Base-by-base conservation (phyloP, 179 eudicot species). In the Silene noctiflora region DNA sequence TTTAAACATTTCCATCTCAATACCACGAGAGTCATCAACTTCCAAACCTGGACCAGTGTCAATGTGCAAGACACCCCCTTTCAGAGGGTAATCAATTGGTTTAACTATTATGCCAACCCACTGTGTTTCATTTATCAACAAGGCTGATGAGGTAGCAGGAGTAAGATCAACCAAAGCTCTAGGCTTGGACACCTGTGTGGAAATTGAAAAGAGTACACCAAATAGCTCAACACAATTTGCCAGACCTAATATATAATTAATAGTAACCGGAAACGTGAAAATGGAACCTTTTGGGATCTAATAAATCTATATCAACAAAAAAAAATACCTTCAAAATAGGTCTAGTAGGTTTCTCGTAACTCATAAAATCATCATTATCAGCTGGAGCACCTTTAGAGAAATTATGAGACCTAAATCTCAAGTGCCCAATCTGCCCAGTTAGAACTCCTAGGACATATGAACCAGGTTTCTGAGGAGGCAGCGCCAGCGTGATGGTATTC, bases 371-470 rank as follows among this genome's bases (percentile, higher is more conserved):
- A 79, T 96, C 99, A 86, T 88, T 93, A 61, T 96, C 99, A 71
- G 91, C 88, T 59, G 98, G 98, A 73, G 91, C 96, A 73, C 88
- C 98, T 84, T 88, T 96, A 39, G 99, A 93, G 75, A 89, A 96
- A 86, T 96, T 93, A 87, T 96, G 98, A 83, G 99, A 96, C 84
- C 99, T 87, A 86, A 96, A 96, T 73, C 96, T 93, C 84, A 93
- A 83, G 75, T 88, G 94, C 80, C 99, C 99, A 84, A 96, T 93
- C 81, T 90, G 94, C 69, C 99, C 99, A 59, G 98, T 96, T 80
- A 96, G 94, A 81, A 88, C 98, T 71, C 98, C 99, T 75, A 96
- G 85, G 74, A 96, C 98, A 86, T 93, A 96, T 33, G 97, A 93
- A 76, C 99, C 99, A 13, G 99, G 98, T 79, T 89, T 91, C 74